Conservation (phyloP, 129 eudicot genomes). For the Artemisia tridentata region DNA sequence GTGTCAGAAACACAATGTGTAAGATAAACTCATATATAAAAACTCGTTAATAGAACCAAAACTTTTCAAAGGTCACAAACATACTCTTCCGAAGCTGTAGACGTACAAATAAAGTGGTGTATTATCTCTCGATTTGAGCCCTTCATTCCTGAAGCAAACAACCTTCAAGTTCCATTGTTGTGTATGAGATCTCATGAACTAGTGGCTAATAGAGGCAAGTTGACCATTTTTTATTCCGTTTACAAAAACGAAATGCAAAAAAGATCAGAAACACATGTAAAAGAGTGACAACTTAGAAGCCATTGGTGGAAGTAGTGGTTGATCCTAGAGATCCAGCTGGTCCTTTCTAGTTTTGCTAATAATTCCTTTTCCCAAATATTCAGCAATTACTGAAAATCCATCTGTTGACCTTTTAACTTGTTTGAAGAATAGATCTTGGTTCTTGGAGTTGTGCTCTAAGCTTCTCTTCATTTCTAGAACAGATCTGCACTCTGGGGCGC, state of each 20-base stretch:
- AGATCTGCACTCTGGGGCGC: conserved; percentile 93
- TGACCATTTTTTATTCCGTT: background rate
- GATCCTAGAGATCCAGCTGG: conserved; percentile 40
- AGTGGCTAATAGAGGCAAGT: too few relatives aligned
- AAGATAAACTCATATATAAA: conserved; percentile 16
- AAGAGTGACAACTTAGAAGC: conserved; percentile 30
- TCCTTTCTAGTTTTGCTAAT: conserved; percentile 78
- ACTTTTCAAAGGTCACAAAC: conserved; percentile 31
- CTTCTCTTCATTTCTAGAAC: conserved; percentile 83
- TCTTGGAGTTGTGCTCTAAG: conserved; percentile 82
- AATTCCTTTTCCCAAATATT: conserved; percentile 93
- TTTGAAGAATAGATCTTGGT: conserved; percentile 76
- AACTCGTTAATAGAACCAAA: conserved; percentile 13
- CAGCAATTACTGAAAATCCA: conserved; percentile 94
- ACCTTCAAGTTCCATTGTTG: background rate
- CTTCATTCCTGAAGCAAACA: background rate
- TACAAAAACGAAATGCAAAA: conserved; percentile 16
- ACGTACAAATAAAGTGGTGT: conserved; percentile 16
- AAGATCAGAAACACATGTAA: conserved; percentile 6
- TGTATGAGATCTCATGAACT: too few relatives aligned
- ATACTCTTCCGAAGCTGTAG: conserved; percentile 18
- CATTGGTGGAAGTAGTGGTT: conserved; percentile 35
- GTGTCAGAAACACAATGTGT: conserved; percentile 19
- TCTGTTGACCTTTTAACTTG: conserved; percentile 77
- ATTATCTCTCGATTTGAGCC: background rate